A percentile compares a stretch with the other conserved stretches of the same genome.
These are phyloP conservation scores for Ailanthus altissimus DNA, from an alignment of 345 rosid species.

Conservation along the genomic window DNA sequence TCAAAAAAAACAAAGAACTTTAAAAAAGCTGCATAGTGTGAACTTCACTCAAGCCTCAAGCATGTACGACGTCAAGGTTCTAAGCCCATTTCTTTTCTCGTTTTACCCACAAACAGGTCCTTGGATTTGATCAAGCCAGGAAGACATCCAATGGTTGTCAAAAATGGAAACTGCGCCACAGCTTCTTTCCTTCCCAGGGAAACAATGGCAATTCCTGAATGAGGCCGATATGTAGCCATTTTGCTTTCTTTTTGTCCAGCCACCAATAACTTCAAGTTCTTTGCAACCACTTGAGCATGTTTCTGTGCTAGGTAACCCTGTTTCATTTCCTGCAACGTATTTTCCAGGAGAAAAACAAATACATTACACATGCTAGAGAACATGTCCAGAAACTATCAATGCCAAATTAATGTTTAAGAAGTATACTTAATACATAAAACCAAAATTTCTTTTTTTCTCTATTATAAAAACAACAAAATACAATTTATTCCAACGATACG, in stretches of 20 bases:
- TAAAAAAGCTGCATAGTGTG: not conserved
- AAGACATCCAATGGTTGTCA: slow-evolving; percentile 56
- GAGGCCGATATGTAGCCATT: slow-evolving; percentile 53
- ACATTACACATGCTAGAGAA: not conserved
- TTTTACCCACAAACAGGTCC: slow-evolving; percentile 74
- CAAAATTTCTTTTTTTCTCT: not conserved
- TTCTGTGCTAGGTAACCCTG: slow-evolving; percentile 76
- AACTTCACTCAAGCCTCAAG: not conserved
- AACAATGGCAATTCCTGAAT: slow-evolving; percentile 49
- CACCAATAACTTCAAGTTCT: slow-evolving; percentile 73
- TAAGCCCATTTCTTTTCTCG: slow-evolving; percentile 63
- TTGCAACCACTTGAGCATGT: slow-evolving; percentile 61
- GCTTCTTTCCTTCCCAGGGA: slow-evolving; percentile 77
- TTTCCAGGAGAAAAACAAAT: not conserved
- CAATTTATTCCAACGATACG: not conserved
- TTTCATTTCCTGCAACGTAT: slow-evolving; percentile 58
- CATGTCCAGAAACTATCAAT: not conserved
- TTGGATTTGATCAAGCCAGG: slow-evolving; percentile 82
- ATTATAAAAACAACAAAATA: not conserved
- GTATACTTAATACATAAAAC: not conserved
- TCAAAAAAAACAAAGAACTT: not conserved
- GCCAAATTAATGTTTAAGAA: not conserved
- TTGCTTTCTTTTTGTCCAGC: slow-evolving; percentile 50
- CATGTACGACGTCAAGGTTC: slow-evolving; percentile 26
- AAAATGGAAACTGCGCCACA: slow-evolving; percentile 71